Evolutionary conservation across 768 basidiomycete genomes (phyloP), one percentile per base, ranked within the genome.

Genomic region (Postia placenta): DNA sequence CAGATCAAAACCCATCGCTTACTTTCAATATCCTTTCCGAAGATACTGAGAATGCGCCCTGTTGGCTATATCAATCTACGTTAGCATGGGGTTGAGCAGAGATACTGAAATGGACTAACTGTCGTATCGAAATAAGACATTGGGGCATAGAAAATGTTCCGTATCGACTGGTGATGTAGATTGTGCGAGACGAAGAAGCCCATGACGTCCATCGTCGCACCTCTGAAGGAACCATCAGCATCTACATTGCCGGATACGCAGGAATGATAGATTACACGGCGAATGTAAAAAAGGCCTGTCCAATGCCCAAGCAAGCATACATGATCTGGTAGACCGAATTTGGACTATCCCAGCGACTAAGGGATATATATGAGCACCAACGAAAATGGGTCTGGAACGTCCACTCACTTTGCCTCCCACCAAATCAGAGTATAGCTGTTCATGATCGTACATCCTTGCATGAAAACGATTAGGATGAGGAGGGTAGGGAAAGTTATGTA

Each of bases 101-200:
- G n/a, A 20, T 4, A 5, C 6, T 5, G 6, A 2, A 19, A 7
- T 12, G 3, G 4, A 47, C 63, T 54, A 53, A 76, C 78, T 15
- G 81, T 82, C 1, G 76, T 83, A 61, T 89, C 87, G 56, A 88
- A 90, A 66, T 87, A 87, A 1, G 78, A 73, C 81, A 85, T 87
- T 0, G 85, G 85, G 0, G 86, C 85, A 60, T 78, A 74, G 58
- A 85, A 80, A 22, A 85, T 72, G 45, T 79, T 75, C 22, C 64
- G 63, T 22, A 84, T 69, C 0, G 81, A 76, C 39, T 70, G 61
- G 42, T 75, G 70, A 58, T 89, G 85, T 2, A 89, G 65, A 51
- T 80, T 82, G 50, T 72, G 72, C 1, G 84, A 84, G 3, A 81
- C 81, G 47, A 74, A 70, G 58, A 72, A 76, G 0, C 79, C 76